These are phyloP conservation scores for Alliaria petiolata DNA, from an alignment of 345 rosid genomes.

Conservation along the genomic window DNA sequence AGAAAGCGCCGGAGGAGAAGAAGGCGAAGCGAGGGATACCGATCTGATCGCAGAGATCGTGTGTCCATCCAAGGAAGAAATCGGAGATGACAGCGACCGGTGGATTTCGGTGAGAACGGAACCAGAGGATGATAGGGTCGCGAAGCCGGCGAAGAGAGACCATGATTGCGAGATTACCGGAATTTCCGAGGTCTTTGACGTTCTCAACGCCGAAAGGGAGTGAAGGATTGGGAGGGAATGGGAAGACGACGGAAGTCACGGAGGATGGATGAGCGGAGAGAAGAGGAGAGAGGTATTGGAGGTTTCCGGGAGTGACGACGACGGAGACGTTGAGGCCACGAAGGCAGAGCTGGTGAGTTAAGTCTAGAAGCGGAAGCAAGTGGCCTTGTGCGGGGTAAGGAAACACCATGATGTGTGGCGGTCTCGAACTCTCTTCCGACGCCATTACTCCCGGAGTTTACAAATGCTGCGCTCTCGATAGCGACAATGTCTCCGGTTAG, in stretches of 20 bases:
- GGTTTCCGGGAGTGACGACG: slow-evolving; percentile 52
- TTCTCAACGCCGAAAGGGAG: slow-evolving; percentile 18
- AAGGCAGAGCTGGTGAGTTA: slow-evolving; percentile 47
- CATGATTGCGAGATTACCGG: slow-evolving; percentile 42
- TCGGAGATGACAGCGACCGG: slow-evolving; percentile 48
- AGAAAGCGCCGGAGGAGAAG: slow-evolving; percentile 38
- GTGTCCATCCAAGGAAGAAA: slow-evolving; percentile 61
- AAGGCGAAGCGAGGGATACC: slow-evolving; percentile 49
- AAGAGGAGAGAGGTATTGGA: slow-evolving; percentile 44
- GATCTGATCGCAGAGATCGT: slow-evolving; percentile 23
- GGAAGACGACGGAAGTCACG: slow-evolving; percentile 21
- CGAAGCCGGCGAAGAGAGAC: slow-evolving; percentile 35
- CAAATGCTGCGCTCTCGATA: no score
- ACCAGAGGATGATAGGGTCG: slow-evolving; percentile 48
- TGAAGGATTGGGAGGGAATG: slow-evolving; percentile 13
- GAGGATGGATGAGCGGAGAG: slow-evolving; percentile 20
- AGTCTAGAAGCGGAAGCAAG: slow-evolving; percentile 26
- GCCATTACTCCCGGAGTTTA: background rate
- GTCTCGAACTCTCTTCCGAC: background rate
- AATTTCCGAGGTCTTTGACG: slow-evolving; percentile 48
- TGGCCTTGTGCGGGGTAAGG: slow-evolving; percentile 83
- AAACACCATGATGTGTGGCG: slow-evolving; percentile 56
- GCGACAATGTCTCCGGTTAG: background rate
- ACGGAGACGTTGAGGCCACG: slow-evolving; percentile 41
- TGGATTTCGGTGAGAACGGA: slow-evolving; percentile 48